A percentile compares a stretch with the other conserved stretches of the same genome.
phyloP scores from a whole-genome alignment of 2,329 filamentous ascomycete species.

The Neopestalotiopsis clavispora region DNA sequence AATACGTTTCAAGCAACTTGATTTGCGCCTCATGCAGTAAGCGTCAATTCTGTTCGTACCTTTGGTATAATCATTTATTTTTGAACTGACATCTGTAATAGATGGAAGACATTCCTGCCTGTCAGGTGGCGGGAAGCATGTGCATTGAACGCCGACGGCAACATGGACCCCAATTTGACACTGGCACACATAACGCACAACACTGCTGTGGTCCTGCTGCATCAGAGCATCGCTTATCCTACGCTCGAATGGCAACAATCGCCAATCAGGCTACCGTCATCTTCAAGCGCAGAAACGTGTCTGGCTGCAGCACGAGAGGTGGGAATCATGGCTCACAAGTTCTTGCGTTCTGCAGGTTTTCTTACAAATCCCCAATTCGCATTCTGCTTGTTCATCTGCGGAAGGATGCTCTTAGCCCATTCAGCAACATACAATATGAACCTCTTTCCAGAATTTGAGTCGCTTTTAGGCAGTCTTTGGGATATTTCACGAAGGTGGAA shows the following conservation, averaged over 20 bases:
- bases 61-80: background rate
- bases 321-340: slow-evolving; percentile 50
- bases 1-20: slow-evolving; percentile 52
- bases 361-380: slow-evolving; percentile 45
- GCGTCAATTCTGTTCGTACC: background rate
- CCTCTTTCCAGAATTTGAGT: slow-evolving; percentile 36
- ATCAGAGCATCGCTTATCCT: slow-evolving; percentile 53
- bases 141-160: slow-evolving; percentile 31
- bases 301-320: slow-evolving; percentile 50
- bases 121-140: slow-evolving; percentile 45
- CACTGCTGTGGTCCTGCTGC: slow-evolving; percentile 53
- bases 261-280: slow-evolving; percentile 44
- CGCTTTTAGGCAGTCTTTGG: slow-evolving; percentile 36
- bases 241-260: slow-evolving; percentile 33
- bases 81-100: slow-evolving; percentile 11
- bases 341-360: slow-evolving; percentile 42
- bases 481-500: slow-evolving; percentile 44
- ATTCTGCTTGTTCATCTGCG: slow-evolving; percentile 52
- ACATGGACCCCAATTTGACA: slow-evolving; percentile 55
- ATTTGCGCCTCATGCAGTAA: slow-evolving; percentile 49
- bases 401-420: slow-evolving; percentile 45
- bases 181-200: slow-evolving; percentile 55
- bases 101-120: slow-evolving; percentile 46
- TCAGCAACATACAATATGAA: slow-evolving; percentile 35
- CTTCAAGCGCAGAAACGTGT: slow-evolving; percentile 54